Conservation (phyloP, 2,329 filamentous ascomycete species). For the Fusarium pininemorale region DNA sequence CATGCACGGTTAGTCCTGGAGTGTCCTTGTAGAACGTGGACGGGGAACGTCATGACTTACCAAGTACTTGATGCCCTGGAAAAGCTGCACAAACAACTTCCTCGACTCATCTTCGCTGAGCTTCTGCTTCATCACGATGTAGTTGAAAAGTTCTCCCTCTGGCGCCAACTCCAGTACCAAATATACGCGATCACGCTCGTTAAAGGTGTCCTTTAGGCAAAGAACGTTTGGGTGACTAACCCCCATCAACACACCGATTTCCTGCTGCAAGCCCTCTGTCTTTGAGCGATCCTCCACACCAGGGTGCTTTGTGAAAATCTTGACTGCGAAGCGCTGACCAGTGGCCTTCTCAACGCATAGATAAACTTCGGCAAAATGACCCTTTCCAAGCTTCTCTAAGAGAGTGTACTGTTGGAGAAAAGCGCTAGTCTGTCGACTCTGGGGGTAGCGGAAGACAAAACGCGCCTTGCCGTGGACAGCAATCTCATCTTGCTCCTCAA, state of each 20-base stretch:
- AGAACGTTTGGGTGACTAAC: constrained; percentile 94
- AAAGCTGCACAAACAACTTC: constrained; percentile 89
- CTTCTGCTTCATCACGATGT: constrained; percentile 90
- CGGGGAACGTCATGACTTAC: constrained; percentile 61
- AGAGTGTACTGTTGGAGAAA: constrained; percentile 90
- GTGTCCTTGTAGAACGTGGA: neutral
- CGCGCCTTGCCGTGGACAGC: constrained; percentile 84
- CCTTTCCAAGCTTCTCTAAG: constrained; percentile 87
- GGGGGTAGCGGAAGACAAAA: constrained; percentile 92
- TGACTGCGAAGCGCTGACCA: constrained; percentile 87
- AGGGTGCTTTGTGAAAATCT: constrained; percentile 88
- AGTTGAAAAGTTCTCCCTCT: constrained; percentile 95
- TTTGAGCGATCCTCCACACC: constrained; percentile 86
- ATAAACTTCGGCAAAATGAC: constrained; percentile 94
- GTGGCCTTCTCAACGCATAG: constrained; percentile 86
- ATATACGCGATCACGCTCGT: constrained; percentile 90
- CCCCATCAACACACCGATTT: constrained; percentile 97
- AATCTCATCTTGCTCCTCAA: constrained; percentile 91
- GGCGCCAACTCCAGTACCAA: constrained; percentile 89
- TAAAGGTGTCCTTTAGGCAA: constrained; percentile 94
- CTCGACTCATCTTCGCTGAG: constrained; percentile 84
- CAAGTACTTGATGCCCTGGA: constrained; percentile 93
- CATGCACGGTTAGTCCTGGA: neutral
- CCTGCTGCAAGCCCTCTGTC: constrained; percentile 87
- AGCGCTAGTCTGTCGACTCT: constrained; percentile 74